These are phyloP conservation scores for Aspergillus bridgeri DNA, from an alignment of 495 filamentous ascomycete species.

Conservation along the genomic window DNA sequence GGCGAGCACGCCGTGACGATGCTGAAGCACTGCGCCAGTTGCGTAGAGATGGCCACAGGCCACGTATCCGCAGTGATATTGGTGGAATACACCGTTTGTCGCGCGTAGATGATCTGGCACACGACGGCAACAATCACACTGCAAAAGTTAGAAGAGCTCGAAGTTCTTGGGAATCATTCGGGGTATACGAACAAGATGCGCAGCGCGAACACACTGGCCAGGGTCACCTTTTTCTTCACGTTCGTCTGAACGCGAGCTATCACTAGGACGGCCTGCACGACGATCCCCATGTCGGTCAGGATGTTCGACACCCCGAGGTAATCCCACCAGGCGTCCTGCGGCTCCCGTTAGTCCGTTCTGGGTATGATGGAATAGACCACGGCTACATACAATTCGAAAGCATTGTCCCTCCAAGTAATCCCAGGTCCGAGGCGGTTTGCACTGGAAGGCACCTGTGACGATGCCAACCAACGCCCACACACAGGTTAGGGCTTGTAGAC, in stretches of 20 bases:
- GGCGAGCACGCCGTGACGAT: slow-evolving; percentile 43
- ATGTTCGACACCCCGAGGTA: slow-evolving; percentile 42
- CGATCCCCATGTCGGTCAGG: slow-evolving; percentile 38
- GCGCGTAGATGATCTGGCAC: slow-evolving; percentile 30
- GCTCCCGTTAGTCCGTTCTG: not conserved
- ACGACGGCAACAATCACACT: slow-evolving; percentile 33
- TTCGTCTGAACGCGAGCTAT: slow-evolving; percentile 34
- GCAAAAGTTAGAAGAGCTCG: not conserved
- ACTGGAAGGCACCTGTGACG: slow-evolving; percentile 41
- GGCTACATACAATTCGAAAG: slow-evolving; percentile 30
- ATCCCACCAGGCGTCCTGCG: slow-evolving; percentile 36
- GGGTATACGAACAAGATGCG: slow-evolving; percentile 32
- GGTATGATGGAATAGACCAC: not conserved
- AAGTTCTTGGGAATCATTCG: not conserved
- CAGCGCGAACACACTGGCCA: slow-evolving; percentile 31
- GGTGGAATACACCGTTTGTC: slow-evolving; percentile 6
- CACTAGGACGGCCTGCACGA: slow-evolving; percentile 35
- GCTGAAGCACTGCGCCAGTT: slow-evolving; percentile 34
- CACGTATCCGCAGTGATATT: slow-evolving; percentile 28
- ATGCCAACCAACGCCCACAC: slow-evolving; percentile 33
- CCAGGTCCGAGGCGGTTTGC: slow-evolving; percentile 36
- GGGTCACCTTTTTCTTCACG: slow-evolving; percentile 25
- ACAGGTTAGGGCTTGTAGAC: slow-evolving; percentile 22
- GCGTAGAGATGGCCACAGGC: slow-evolving; percentile 30
- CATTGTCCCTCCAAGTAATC: slow-evolving; percentile 31